A percentile compares a stretch with the other conserved stretches of the same genome.
Evolutionary conservation across 2,329 filamentous ascomycete species (phyloP).

Genomic region (Amylocarpus encephaloides): DNA sequence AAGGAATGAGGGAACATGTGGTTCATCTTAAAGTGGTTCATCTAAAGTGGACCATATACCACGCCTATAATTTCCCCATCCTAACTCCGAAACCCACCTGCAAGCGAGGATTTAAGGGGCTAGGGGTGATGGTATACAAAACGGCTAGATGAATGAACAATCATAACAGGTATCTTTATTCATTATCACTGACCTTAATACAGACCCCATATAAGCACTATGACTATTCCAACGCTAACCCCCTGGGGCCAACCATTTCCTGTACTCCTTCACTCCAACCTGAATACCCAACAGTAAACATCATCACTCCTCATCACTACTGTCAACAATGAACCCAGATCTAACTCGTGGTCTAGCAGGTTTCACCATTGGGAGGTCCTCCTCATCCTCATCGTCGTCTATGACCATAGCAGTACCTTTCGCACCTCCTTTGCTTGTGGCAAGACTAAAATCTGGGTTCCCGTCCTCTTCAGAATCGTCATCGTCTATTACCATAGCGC

Average conservation of each 20-base stretch:
- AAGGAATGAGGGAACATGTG: conserved; percentile 13
- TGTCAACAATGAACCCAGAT: conserved; percentile 52
- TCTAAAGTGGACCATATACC: too few species aligned
- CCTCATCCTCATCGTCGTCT: conserved; percentile 37
- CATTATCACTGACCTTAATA: too few species aligned
- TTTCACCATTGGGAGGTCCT: conserved; percentile 34
- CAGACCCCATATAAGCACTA: not conserved
- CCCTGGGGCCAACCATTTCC: conserved; percentile 4
- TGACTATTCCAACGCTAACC: not conserved
- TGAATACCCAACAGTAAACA: not conserved
- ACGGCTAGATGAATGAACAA: not conserved
- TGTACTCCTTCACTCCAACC: not conserved
- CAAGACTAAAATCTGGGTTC: conserved; percentile 11
- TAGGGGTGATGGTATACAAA: not conserved
- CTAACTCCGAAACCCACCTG: too few species aligned
- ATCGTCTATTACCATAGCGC: too few species aligned
- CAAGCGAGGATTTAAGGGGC: not conserved
- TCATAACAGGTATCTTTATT: too few species aligned
- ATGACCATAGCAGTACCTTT: conserved; percentile 10
- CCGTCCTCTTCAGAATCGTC: conserved; percentile 19
- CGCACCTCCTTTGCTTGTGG: conserved; percentile 25
- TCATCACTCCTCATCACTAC: conserved; percentile 43
- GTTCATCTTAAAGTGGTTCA: not conserved
- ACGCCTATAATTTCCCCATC: too few species aligned
- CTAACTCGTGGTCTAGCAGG: conserved; percentile 35